Evolutionary conservation across 805 yeast genomes (phyloP).

Genomic region (Myxozyma melibiosi): DNA sequence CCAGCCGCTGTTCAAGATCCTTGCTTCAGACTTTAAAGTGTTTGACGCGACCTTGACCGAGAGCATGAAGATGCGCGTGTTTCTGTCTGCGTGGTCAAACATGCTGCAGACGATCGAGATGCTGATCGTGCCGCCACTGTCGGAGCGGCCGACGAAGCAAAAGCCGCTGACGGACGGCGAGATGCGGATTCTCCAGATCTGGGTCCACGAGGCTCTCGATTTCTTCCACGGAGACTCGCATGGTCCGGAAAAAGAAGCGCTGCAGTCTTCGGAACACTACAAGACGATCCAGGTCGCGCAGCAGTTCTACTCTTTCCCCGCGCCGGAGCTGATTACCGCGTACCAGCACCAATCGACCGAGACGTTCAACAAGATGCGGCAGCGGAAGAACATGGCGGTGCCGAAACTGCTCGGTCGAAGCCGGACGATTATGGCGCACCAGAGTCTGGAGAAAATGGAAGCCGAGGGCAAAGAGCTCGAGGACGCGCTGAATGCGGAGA

Average conservation of each 20-base stretch:
- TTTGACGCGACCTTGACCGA: conserved; percentile 61
- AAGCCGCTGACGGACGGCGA: conserved; percentile 59
- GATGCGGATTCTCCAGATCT: conserved; percentile 65
- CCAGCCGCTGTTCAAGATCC: conserved; percentile 71
- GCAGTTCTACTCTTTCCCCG: conserved; percentile 57
- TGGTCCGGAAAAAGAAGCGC: conserved; percentile 69
- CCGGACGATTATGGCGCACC: conserved; percentile 71
- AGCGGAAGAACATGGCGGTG: conserved; percentile 48
- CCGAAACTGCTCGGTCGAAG: conserved; percentile 57
- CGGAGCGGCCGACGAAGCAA: conserved; percentile 43
- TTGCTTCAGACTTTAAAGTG: conserved; percentile 67
- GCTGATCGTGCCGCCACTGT: conserved; percentile 70
- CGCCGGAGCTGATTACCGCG: conserved; percentile 54
- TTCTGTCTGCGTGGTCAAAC: conserved; percentile 80
- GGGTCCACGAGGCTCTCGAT: conserved; percentile 70
- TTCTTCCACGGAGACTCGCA: conserved; percentile 81
- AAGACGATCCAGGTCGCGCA: conserved; percentile 11
- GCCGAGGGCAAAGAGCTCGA: conserved; percentile 51
- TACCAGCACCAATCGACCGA: conserved; percentile 61
- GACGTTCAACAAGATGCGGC: conserved; percentile 49
- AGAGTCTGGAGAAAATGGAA: conserved; percentile 59
- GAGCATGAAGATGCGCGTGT: conserved; percentile 60
- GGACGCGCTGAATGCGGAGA: conserved; percentile 50
- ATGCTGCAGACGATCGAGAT: conserved; percentile 69
- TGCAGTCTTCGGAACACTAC: conserved; percentile 47